A percentile compares a stretch with the other conserved stretches of the same genome.
phyloP scores from a whole-genome alignment of 2,329 filamentous ascomycete genomes.

The Dendryphion nanum region DNA sequence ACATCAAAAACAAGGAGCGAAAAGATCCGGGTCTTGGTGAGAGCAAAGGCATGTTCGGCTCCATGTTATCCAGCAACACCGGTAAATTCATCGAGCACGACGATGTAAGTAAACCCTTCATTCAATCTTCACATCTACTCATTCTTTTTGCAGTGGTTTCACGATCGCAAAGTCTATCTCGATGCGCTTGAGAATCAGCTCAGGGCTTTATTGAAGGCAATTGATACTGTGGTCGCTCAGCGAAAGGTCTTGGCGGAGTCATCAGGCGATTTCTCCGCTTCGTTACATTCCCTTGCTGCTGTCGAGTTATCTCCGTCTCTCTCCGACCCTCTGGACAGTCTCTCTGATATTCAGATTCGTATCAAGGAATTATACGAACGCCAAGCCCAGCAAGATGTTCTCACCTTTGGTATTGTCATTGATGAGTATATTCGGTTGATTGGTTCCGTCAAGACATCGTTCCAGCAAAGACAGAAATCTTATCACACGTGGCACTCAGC shows the following conservation, averaged over 20 bases:
- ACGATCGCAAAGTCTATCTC: constrained; percentile 91
- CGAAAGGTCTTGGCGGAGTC: constrained; percentile 92
- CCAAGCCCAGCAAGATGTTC: constrained; percentile 92
- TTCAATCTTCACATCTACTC: constrained; percentile 2
- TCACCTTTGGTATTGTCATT: constrained; percentile 95
- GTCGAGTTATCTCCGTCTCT: constrained; percentile 89
- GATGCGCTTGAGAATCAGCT: constrained; percentile 91
- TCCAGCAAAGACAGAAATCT: constrained; percentile 88
- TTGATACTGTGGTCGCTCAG: constrained; percentile 88
- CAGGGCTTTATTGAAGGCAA: constrained; percentile 85
- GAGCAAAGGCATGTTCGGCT: constrained; percentile 90
- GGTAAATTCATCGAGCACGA: constrained; percentile 97
- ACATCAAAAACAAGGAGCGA: constrained; percentile 96
- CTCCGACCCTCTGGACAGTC: constrained; percentile 82
- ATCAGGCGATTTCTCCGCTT: constrained; percentile 88
- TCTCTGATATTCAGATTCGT: constrained; percentile 90
- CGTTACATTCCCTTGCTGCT: constrained; percentile 85
- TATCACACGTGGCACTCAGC: constrained; percentile 93
- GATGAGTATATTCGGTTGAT: constrained; percentile 98
- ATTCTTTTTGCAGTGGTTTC: constrained; percentile 74
- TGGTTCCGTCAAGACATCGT: constrained; percentile 90
- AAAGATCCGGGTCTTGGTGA: constrained; percentile 82
- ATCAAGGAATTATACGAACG: constrained; percentile 95
- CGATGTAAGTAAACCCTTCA: constrained; percentile 61
- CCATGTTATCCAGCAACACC: constrained; percentile 69